Percentiles rank a stretch among this genome's conserved stretches.
Evolutionary conservation across 768 basidiomycete species (phyloP).

Genomic region (Coprinopsis cinerea): DNA sequence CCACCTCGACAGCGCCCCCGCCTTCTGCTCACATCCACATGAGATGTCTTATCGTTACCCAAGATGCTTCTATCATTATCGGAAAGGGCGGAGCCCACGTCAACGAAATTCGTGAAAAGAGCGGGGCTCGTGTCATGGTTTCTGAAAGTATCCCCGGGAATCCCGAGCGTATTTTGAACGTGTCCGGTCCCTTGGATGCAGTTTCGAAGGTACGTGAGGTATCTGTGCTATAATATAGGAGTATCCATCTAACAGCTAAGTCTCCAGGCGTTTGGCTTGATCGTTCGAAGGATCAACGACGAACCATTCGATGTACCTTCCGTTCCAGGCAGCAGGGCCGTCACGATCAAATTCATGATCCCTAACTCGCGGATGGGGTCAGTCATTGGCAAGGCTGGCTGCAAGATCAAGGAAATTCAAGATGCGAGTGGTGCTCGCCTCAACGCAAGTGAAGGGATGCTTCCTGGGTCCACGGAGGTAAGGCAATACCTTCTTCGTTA

Average conservation of each 20-base stretch:
- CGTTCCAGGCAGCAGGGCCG: slow-evolving; percentile 94
- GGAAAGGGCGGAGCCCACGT: slow-evolving; percentile 94
- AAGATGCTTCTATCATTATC: slow-evolving; percentile 99
- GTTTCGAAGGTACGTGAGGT: slow-evolving; percentile 75
- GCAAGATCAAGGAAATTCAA: slow-evolving; percentile 99
- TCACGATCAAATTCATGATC: slow-evolving; percentile 99
- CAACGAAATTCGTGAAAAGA: slow-evolving; percentile 98
- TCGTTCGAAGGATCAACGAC: slow-evolving; percentile 97
- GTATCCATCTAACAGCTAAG: neutral
- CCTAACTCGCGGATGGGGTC: slow-evolving; percentile 99
- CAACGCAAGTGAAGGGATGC: slow-evolving; percentile 97
- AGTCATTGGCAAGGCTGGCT: slow-evolving; percentile 95
- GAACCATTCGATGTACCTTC: slow-evolving; percentile 98
- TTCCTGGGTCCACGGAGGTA: slow-evolving; percentile 99
- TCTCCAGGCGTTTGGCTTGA: slow-evolving; percentile 92
- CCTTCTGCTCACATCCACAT: slow-evolving; percentile 87
- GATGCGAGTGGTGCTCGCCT: slow-evolving; percentile 95
- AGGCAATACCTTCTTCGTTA: slow-evolving; percentile 15
- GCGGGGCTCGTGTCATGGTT: slow-evolving; percentile 92
- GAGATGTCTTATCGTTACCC: slow-evolving; percentile 97
- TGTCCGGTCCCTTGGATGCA: slow-evolving; percentile 95
- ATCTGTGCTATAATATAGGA: neutral
- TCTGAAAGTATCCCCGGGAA: slow-evolving; percentile 99
- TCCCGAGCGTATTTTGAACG: slow-evolving; percentile 97
- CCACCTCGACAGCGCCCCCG: slow-evolving; percentile 33